Base-by-base conservation (phyloP, 257 asterid genomes). In the Vinca minor region DNA sequence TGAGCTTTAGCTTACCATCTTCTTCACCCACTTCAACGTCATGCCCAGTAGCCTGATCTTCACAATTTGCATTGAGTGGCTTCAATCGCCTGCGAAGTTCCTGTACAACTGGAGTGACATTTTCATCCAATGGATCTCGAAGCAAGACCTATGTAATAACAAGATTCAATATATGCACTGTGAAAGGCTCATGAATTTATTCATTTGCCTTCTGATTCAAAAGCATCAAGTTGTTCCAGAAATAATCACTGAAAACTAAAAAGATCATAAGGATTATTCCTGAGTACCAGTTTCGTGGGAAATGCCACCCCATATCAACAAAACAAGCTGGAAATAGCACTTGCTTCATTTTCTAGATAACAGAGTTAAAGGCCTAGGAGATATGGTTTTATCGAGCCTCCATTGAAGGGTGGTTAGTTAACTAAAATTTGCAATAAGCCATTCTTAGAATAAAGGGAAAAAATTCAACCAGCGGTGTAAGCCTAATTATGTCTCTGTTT, bases 1-100 rank as follows among this genome's bases (percentile, higher is more conserved):
- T 17, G 49, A 48, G 17, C 44, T 35, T 14, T 17, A 28, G 67
- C 41, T 50, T 83, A 88, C 96, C 96, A 79, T 88, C 92, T 83
- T 88, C 98, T 72, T 88, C 95, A 65, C 79, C 87, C 6, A 77
- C 64, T 53, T 91, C 94, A 61, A 61, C 85, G 71, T 91, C 98
- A 71, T 79, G 81, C 29, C 74, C 86, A 72, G 81, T 91, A 66
- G 79, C 87, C 65, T 79, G 81, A 41, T 65, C 86, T 62, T 91
- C 94, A 36, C 47, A 73, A 66, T 83, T 75, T 64, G 78, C 72
- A 78, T 65, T 71, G 49, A 69, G 57, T n/a, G 82, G 80, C 68
- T 82, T 81, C 69, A 91, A 67, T 38, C 83, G 87, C 79, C 96
- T 78, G 78, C 93, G 70, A 9, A 91, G 95, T 76, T 88, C 95